Evolutionary conservation across 768 basidiomycete genomes (phyloP), one percentile per base, ranked within the genome.

Genomic region (Leccinum truebloodii): DNA sequence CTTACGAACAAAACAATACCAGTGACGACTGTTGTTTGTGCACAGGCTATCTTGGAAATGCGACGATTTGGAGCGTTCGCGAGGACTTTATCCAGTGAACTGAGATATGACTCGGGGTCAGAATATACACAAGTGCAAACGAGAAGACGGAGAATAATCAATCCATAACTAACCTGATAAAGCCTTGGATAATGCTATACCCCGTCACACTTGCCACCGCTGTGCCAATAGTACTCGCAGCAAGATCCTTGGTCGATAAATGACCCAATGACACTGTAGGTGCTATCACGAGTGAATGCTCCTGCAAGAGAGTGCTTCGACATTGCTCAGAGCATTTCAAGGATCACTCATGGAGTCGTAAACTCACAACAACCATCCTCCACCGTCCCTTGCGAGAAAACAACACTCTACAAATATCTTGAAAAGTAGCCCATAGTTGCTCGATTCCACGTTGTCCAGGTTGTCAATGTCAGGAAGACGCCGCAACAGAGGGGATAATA

Each of bases 231-330:
- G 78, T 79, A 6, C 80, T 76, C 0, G 81, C 82, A 3, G 84
- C 84, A 9, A 85, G 76, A 57, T 83, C 79, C 0, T 73, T 78
- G 0, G 83, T 83, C 1, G 82, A 82, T 7, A 85, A 71, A 69
- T 85, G 84, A 10, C 84, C 84, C 55, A 83, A 75, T 4, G 77
- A 78, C 37, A 85, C 9, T 71, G 49, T 63, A 20, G 64, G 69
- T 39, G 66, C 69, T 59, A 71, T 54, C 24, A 71, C 57, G 26
- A 69, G 69, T 8, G 64, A 69, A 41, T 71, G 67, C 9, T 71
- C 69, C 26, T 68, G 67, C 41, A 71, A 22, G 32, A 63, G 58
- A 2, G 57, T 57, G 37, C 69, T 70, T 61, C 26, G n/a, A 35
- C 50, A 35, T 18, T 13, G 41, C 50, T 69, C 35, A 60, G 57